Conservation (phyloP, 2,329 filamentous ascomycete species). For the Rosellinia necatrix region DNA sequence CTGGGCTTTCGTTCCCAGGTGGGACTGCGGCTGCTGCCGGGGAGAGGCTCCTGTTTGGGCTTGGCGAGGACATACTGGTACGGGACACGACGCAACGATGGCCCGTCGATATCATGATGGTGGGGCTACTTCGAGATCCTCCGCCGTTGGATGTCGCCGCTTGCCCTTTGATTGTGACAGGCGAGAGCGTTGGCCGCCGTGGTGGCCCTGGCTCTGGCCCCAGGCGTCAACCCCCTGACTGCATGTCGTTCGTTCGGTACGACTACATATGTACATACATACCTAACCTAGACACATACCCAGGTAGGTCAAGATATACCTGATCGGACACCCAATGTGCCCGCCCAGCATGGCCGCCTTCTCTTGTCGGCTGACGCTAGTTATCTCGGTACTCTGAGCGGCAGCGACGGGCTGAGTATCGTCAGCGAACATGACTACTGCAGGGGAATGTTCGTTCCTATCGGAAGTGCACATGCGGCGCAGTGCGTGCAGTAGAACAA, state of each 20-base stretch:
- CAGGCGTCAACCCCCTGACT: too few species aligned
- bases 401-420: not conserved
- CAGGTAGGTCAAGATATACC: not conserved
- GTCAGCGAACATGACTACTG: too few species aligned
- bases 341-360: slow-evolving; percentile 1
- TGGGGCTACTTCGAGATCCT: not conserved
- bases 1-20: slow-evolving; percentile 19
- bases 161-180: too few species aligned
- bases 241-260: too few species aligned
- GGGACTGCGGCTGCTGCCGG: slow-evolving; percentile 28
- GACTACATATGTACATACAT: too few species aligned
- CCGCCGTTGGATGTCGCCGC: too few species aligned
- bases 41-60: slow-evolving; percentile 9
- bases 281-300: too few species aligned
- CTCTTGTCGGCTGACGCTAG: not conserved
- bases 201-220: too few species aligned
- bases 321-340: not conserved
- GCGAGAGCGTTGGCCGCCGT: too few species aligned
- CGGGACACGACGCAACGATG: slow-evolving; percentile 6
- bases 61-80: slow-evolving; percentile 20
- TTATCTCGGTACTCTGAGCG: not conserved
- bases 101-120: not conserved
- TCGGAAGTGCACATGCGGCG: slow-evolving; percentile 15
- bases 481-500: slow-evolving; percentile 11
- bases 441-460: slow-evolving; percentile 14